Percentiles rank a stretch among this genome's conserved stretches.
Evolutionary conservation across 1,139 yeast species (phyloP).

Genomic region (Magnusiomyces ingens): DNA sequence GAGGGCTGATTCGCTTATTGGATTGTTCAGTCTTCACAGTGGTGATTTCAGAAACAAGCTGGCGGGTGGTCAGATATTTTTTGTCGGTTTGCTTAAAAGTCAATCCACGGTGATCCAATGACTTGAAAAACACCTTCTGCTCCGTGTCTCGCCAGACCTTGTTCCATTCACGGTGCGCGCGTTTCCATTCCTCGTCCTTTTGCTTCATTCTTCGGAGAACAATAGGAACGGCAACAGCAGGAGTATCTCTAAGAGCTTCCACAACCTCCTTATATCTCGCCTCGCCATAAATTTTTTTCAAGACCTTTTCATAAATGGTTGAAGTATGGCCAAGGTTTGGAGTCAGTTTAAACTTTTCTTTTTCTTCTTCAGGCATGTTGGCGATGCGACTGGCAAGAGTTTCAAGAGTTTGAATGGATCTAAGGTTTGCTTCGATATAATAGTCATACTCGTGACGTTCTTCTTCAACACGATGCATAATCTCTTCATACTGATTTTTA

Average conservation of each 20-base stretch:
- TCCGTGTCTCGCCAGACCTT: constrained; percentile 99
- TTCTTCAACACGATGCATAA: constrained; percentile 89
- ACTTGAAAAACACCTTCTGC: constrained; percentile 87
- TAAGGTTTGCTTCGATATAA: constrained; percentile 87
- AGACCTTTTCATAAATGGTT: constrained; percentile 88
- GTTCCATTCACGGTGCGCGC: constrained; percentile 98
- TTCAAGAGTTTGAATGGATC: constrained; percentile 92
- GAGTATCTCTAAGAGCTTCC: constrained; percentile 91
- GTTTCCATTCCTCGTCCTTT: constrained; percentile 98
- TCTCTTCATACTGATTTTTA: constrained; percentile 95
- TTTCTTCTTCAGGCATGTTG: constrained; percentile 87
- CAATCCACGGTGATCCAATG: constrained; percentile 89
- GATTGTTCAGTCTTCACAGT: constrained; percentile 88
- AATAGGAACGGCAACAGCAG: constrained; percentile 90
- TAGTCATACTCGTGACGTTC: constrained; percentile 96
- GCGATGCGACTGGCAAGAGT: constrained; percentile 92
- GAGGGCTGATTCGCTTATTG: constrained; percentile 71
- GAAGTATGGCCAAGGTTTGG: constrained; percentile 92
- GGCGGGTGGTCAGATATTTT: constrained; percentile 82
- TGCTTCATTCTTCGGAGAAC: constrained; percentile 88
- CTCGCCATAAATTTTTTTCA: constrained; percentile 85
- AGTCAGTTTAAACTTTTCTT: constrained; percentile 76
- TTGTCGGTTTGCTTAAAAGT: constrained; percentile 96
- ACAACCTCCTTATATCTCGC: constrained; percentile 95
- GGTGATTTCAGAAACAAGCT: constrained; percentile 82